Base-by-base conservation (phyloP, 1,284 basidiomycete species). In the Pseudozyma tsukubaensis region DNA sequence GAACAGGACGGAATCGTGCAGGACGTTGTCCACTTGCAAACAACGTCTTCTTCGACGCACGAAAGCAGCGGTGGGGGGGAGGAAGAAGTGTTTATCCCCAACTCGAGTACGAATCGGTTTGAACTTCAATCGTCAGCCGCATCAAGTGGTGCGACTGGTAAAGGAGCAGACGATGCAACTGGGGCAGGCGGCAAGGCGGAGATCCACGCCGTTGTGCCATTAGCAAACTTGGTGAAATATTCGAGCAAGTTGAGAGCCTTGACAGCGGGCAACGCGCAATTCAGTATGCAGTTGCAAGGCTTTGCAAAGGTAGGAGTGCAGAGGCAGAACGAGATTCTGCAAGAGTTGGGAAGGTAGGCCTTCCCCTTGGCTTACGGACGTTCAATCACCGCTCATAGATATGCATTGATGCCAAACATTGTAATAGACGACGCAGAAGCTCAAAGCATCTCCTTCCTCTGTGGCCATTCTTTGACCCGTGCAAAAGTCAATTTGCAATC, bases 221-320 rank as follows among this genome's bases (percentile, higher is more conserved):
- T 94, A 24, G 91, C 90, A 71, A 89, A 88, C 76, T 90, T 94
- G 88, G 87, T 94, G 29, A 90, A 93, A 81, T 94, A 92, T 80
- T 91, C 91, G 19, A 90, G 87, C 53, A 88, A 92, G 29, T 84
- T 94, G 52, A 89, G 93, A 16, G 91, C 93, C 0, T 84, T 94
- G 21, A 92, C 92, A 0, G 93, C 91, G 45, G 93, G 93, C 1
- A 89, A 92, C 79, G 93, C 92, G 6, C 85, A 88, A 19, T 94
- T 93, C 77, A 92, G 92, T 79, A 92, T 92, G 90, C 85, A 86
- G 39, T 89, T 89, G 59, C 90, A 90, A 18, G 93, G 92, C 6
- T 94, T 93, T 85, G 88, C 87, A 86, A 89, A 65, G 69, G 80
- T 80, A 1, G 50, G 64, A 4, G 48, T 53, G 9, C 60, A 65